phyloP scores from a whole-genome alignment of 495 filamentous ascomycete genomes.

The Neurospora hispaniola region DNA sequence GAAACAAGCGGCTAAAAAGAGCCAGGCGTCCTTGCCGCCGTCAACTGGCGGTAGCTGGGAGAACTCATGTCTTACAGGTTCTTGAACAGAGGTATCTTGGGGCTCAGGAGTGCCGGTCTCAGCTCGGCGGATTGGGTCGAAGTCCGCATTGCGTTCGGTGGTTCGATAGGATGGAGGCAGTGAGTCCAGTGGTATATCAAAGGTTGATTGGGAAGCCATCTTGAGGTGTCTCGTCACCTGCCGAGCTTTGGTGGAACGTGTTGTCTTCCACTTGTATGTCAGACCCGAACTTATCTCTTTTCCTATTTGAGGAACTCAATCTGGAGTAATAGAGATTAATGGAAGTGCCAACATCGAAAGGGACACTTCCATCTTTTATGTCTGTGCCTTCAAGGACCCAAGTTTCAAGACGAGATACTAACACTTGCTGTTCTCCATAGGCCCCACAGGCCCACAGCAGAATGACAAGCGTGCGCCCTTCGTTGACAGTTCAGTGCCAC shows the following conservation, averaged over 20 bases:
- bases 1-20: constrained; percentile 53
- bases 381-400: not conserved
- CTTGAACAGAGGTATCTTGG: not conserved
- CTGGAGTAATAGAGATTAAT: not conserved
- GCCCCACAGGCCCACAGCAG: not conserved
- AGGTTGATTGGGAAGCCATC: not conserved
- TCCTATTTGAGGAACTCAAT: not conserved
- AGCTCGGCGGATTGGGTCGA: not conserved
- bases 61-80: constrained; percentile 14
- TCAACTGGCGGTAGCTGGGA: constrained; percentile 47
- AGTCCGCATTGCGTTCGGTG: not conserved
- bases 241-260: not conserved
- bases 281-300: not conserved
- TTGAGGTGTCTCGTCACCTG: not conserved
- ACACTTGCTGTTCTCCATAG: not conserved
- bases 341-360: not conserved
- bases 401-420: too few relatives aligned
- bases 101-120: not conserved
- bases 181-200: not conserved
- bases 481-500: not conserved
- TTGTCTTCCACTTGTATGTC: not conserved
- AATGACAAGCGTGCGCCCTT: not conserved
- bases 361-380: not conserved
- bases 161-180: not conserved
- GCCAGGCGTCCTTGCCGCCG: constrained; percentile 52